phyloP scores from a whole-genome alignment of 495 filamentous ascomycete species.

The Pseudotulostoma volvatum region DNA sequence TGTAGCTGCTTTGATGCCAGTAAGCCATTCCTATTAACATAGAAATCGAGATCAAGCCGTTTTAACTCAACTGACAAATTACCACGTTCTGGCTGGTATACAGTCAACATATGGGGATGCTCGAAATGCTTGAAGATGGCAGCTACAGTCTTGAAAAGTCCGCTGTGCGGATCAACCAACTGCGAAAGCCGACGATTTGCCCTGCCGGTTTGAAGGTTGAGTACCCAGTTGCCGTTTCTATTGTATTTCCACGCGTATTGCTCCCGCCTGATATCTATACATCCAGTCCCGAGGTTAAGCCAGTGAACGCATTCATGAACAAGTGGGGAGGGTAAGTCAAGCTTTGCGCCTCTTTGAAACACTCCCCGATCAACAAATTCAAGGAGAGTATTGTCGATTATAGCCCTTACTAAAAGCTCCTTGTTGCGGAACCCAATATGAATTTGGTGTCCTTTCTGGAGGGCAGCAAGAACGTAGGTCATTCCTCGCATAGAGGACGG shows the following conservation, averaged over 20 bases:
- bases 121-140: constrained; percentile 18
- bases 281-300: constrained; percentile 29
- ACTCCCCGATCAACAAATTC: constrained; percentile 31
- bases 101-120: constrained; percentile 16
- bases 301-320: constrained; percentile 38
- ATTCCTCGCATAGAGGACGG: constrained; percentile 30
- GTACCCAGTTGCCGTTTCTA: constrained; percentile 14
- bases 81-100: constrained; percentile 13
- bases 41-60: constrained; percentile 34
- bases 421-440: constrained; percentile 22
- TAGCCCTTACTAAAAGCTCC: constrained; percentile 13
- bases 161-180: constrained; percentile 22
- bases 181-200: constrained; percentile 6
- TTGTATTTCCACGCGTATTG: constrained; percentile 19
- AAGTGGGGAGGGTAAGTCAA: constrained; percentile 31
- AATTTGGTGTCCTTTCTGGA: constrained; percentile 17
- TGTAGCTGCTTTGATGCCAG: constrained; percentile 16
- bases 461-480: constrained; percentile 22
- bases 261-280: constrained; percentile 21
- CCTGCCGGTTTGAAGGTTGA: constrained; percentile 11
- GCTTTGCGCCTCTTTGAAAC: constrained; percentile 11
- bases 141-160: constrained; percentile 12
- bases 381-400: constrained; percentile 5
- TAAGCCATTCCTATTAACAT: constrained; percentile 13
- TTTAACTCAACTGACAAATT: constrained; percentile 28